Base-by-base conservation (phyloP, 2,329 filamentous ascomycete species). In the Arthroderma sp. region DNA sequence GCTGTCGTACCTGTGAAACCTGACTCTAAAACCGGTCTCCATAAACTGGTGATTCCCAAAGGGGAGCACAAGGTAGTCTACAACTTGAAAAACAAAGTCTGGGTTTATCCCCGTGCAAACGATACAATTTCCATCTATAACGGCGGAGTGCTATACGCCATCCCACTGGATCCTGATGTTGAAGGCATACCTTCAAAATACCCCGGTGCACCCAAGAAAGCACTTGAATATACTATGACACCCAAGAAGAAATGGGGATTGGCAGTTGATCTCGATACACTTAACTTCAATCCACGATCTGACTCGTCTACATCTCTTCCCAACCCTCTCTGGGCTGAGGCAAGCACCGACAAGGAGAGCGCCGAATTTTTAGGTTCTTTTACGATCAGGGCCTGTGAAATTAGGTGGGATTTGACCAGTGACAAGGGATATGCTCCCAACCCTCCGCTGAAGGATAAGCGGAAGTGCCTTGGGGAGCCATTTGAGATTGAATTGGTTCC, bases 121-220 rank as follows among this genome's bases (percentile, higher is more conserved):
- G 55, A 65, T 41, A 66, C 66, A 1, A 59, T 69, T 4, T 56
- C 66, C 7, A 58, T 72, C 8, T 68, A 69, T 48, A 62, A 65
- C 36, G 68, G 68, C 1, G 55, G 66, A 1, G 53, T 72, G 1
- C 61, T 71, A 0, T 72, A 71, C 43, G 63, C 67, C 0, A 53
- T 68, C 6, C 58, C 66, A 4, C 57, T 70, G 4, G 56, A 56
- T 28, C 60, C 57, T 15, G 47, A 56, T 4, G 53, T 54, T 30
- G 53, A 48, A 4, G 48, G 54, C 47, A 40, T 56, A 42, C 41
- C 61, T 46, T 41, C 54, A 37, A 41, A 53, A 51, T 57, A 57
- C 54, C 45, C 53, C 41, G 44, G 57, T 50, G 54, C 58, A 8
- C 55, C 59, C 2, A 45, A 54, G 1, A 44, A 58, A 2, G 56